Conservation (phyloP, 805 yeast species). For the Kluyveromyces siamensis region DNA sequence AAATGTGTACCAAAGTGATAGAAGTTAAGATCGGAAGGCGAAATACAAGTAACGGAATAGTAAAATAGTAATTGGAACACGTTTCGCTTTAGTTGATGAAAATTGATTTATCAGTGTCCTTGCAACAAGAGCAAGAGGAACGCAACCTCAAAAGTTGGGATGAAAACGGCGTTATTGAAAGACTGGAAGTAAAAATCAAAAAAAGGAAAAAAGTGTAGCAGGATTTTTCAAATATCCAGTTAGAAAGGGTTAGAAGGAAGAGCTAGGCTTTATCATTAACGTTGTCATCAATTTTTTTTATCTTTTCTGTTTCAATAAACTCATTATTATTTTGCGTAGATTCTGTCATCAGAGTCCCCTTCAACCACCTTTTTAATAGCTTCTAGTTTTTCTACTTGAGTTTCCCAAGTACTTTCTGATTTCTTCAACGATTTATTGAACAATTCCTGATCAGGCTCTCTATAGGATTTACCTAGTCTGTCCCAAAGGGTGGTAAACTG, state of each 20-base stretch:
- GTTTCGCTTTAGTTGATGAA: too few relatives aligned
- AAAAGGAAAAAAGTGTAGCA: too few relatives aligned
- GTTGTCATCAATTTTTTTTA: neutral
- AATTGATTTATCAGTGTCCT: too few relatives aligned
- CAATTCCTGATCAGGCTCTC: constrained; percentile 82
- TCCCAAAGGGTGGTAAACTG: constrained; percentile 99
- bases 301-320: constrained; percentile 19
- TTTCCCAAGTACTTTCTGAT: constrained; percentile 54
- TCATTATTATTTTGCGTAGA: constrained; percentile 46
- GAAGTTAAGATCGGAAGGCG: too few relatives aligned
- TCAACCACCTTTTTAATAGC: constrained; percentile 70
- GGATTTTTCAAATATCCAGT: too few relatives aligned
- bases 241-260: too few relatives aligned
- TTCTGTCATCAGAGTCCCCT: constrained; percentile 65
- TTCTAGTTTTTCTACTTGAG: constrained; percentile 70
- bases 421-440: constrained; percentile 57
- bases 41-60: neutral
- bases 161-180: too few relatives aligned
- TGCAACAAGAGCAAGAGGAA: too few relatives aligned
- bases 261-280: too few relatives aligned
- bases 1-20: neutral
- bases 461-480: constrained; percentile 86
- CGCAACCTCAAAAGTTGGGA: too few relatives aligned
- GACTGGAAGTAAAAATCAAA: too few relatives aligned
- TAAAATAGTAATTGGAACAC: too few relatives aligned